Conservation (phyloP, 139 green algal genomes). For the Coelastrella sp. region DNA sequence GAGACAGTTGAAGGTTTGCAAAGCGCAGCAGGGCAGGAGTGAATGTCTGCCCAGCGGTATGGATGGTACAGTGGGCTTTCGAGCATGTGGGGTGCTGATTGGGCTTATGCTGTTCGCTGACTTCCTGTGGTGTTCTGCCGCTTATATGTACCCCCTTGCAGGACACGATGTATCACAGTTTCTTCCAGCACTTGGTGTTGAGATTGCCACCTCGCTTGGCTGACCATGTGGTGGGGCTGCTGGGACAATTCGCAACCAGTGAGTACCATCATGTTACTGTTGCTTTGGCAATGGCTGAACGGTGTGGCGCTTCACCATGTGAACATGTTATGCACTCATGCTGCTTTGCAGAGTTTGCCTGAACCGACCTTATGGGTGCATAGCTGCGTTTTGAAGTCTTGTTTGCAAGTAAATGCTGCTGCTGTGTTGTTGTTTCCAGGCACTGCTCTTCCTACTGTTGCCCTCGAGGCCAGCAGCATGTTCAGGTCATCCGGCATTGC, state of each 20-base stretch:
- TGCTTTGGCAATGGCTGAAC: too few species aligned
- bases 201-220: slow-evolving; percentile 62
- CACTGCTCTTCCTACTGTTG: slow-evolving; percentile 39
- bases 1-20: neutral
- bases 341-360: too few species aligned
- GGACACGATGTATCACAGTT: slow-evolving; percentile 64
- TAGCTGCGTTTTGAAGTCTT: too few species aligned
- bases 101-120: neutral
- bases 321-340: too few species aligned
- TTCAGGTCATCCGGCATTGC: neutral
- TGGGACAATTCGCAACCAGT: slow-evolving; percentile 71
- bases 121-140: neutral
- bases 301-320: too few species aligned
- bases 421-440: slow-evolving; percentile 10
- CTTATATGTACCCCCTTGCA: neutral
- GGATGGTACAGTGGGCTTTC: too few species aligned
- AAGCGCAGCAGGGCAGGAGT: too few species aligned
- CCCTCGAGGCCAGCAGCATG: slow-evolving; percentile 46
- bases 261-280: slow-evolving; percentile 19
- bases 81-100: too few species aligned
- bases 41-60: too few species aligned
- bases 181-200: slow-evolving; percentile 70
- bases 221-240: slow-evolving; percentile 59
- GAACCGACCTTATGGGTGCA: too few species aligned
- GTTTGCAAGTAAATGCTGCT: slow-evolving; percentile 33